Evolutionary conservation across 2,329 filamentous ascomycete species (phyloP), one percentile per base, ranked within the genome.

Genomic region (Diaporthe sp.): DNA sequence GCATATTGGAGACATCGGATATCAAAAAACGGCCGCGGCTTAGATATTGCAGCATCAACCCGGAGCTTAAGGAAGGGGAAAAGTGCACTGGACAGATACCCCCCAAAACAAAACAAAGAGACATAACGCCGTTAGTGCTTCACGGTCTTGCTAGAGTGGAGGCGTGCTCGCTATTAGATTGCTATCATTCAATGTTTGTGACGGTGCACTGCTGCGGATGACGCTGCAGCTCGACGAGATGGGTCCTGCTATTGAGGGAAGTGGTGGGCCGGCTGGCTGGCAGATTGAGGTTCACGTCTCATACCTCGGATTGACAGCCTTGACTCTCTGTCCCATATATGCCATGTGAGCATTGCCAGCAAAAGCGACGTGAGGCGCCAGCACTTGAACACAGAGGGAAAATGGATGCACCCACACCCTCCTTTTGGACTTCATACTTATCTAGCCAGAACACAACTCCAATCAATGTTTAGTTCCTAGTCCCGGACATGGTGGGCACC

Each of bases 11-110:
- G 37, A 61, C 28, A 46, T 68, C 39, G 42, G n/a, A 61, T 6
- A 58, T 22, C 22, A 72, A 72, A 37, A 25, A 46, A 37, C 8
- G 25, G 39, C 19, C 49, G 19, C n/a, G 44, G 42, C 19, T n/a
- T 53, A 37, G 49, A 44, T n/a, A 49, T 46, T 44, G 34, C 58
- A 46, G 67, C 67, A 75, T 58, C 46, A 37, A 65, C 31, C 13
- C 37, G 65, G 65, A 49, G 25, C 67, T 19, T 15, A 44, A 68
- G 46, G 28, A 4, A 44, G 67, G 42, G 13, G 61, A 31, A 62
- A 17, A 31, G 7, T 65, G 42, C 58, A 37, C 31, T 72, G 34
- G n/a, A 67, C 60, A 75, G 67, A 75, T 72, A 75, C 67, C 73
- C 65, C 42, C 3, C 3, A 58, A 62, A 51, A 55, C 55, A 8